Percentiles rank a stretch among this genome's conserved stretches.
phyloP scores from a whole-genome alignment of 495 filamentous ascomycete genomes.

The Tuber borchii region DNA sequence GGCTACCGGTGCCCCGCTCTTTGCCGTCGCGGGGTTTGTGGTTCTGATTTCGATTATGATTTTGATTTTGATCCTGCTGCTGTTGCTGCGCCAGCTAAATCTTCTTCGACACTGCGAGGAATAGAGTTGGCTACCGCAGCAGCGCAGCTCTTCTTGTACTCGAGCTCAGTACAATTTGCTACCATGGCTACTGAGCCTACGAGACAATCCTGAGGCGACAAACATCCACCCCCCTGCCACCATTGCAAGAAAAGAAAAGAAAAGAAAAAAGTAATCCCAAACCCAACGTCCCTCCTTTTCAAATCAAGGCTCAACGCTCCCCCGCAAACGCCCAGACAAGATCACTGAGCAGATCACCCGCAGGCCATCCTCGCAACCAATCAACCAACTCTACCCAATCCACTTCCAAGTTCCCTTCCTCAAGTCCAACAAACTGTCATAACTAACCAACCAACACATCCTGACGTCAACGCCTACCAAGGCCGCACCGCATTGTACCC shows the following conservation, averaged over 20 bases:
- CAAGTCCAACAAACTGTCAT: background rate
- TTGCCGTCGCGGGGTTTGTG: background rate
- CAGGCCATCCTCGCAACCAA: background rate
- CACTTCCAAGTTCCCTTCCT: background rate
- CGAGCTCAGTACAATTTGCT: background rate
- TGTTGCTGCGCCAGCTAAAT: background rate
- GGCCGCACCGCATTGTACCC: background rate
- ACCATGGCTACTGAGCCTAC: background rate
- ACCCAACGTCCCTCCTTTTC: background rate
- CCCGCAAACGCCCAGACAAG: background rate
- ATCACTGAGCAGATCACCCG: background rate
- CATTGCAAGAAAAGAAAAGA: background rate
- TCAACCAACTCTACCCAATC: background rate
- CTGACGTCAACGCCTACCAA: conserved; percentile 1
- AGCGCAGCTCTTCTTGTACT: background rate
- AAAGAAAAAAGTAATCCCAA: background rate
- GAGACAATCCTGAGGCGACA: background rate
- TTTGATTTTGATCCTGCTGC: background rate
- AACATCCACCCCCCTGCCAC: background rate
- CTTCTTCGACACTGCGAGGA: background rate
- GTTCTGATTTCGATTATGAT: background rate
- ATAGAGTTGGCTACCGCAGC: background rate
- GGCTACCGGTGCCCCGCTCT: background rate
- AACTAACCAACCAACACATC: background rate
- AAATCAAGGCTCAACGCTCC: background rate